Conservation (phyloP, 176 grass and related monocot genomes). For the Oryza longistaminata region DNA sequence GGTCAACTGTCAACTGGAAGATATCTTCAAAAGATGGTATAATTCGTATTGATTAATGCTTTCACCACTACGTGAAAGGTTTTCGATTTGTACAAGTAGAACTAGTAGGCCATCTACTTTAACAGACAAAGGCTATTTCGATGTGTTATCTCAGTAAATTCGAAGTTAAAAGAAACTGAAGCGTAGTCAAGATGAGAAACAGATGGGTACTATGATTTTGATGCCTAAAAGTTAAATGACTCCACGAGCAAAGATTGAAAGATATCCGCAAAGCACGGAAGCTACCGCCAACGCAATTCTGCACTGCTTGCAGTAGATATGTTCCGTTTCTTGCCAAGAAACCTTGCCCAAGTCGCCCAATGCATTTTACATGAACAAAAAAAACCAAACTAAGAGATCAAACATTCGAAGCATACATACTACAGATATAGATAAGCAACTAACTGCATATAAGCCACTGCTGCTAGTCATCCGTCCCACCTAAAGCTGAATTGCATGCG, state of each 20-base stretch:
- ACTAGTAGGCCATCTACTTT: neutral
- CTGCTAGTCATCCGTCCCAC: neutral
- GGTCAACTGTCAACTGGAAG: neutral
- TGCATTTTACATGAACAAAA: neutral
- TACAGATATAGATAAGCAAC: no score
- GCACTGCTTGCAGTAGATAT: neutral
- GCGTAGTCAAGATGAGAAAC: constrained; percentile 15
- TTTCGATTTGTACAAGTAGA: neutral
- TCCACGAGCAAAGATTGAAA: neutral
- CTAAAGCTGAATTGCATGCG: neutral
- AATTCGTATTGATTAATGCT: neutral
- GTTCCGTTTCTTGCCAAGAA: neutral
- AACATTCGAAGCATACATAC: neutral
- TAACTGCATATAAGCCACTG: neutral
- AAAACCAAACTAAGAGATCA: neutral
- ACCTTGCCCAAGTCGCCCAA: neutral
- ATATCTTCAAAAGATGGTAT: neutral
- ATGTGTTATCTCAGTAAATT: neutral
- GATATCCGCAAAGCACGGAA: neutral
- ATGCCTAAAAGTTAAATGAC: neutral
- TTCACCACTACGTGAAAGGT: neutral
- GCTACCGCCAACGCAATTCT: neutral
- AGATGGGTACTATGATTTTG: neutral
- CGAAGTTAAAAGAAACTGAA: neutral
- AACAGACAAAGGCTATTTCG: constrained; percentile 2